Evolutionary conservation across 2,329 filamentous ascomycete genomes (phyloP), one percentile per base, ranked within the genome.

Genomic region (Fusarium papillatum): DNA sequence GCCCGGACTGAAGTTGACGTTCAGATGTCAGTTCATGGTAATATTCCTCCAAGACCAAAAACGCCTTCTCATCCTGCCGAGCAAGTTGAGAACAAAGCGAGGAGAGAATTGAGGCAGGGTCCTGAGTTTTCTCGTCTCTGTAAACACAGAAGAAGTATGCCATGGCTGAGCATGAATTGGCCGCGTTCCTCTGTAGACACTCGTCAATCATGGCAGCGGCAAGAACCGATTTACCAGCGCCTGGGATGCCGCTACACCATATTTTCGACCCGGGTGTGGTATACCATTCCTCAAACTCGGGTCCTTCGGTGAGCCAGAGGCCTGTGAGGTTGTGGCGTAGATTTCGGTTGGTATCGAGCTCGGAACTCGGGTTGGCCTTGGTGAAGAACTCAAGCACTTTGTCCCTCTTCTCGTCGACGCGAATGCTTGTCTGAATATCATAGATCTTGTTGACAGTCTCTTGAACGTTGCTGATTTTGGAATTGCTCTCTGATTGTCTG

Each of bases 161-260:
- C 57, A 60, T n/a, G 5, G 55, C 64, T 1, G 17, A 19, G 14
- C 36, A 22, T 2, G 50, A 14, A 10, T n/a, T 29, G 6, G 19
- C 3, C 0, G 6, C 14, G 4, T 24, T 67, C 8, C 65, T 63
- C 11, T 29, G 22, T 1, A 71, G 34, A 16, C 62, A 66, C 17
- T 74, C 69, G 7, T 55, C 31, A 5, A 74, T 65, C 0, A 74
- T 43, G 2, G 59, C 38, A 5, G 46, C 41, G 0, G 71, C 71
- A 5, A 74, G 29, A 2, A 72, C 69, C 1, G 69, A 66, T 19
- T 73, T 73, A 4, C 71, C 71, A 8, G 62, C 71, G 0, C 71
- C 71, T 3, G 71, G 71, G 2, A 74, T 74, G 26, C 71, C 71
- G 7, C 11, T 67, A 1, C 64, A 41, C 71, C 71, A 72, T 2